These are phyloP conservation scores for Margaritispora aquatica DNA, from an alignment of 495 filamentous ascomycete genomes.

Conservation along the genomic window DNA sequence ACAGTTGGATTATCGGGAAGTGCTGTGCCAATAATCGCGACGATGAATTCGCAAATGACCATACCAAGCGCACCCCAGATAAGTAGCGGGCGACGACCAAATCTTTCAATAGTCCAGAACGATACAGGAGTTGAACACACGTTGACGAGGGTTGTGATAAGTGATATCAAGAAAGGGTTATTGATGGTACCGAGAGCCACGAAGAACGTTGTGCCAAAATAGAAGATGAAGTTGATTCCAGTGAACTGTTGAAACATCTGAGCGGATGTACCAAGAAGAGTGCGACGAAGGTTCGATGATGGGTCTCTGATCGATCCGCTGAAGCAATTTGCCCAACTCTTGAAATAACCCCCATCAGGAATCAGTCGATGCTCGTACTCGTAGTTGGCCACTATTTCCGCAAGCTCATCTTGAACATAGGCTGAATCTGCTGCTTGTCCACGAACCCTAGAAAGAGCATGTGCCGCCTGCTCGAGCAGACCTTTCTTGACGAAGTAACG, in stretches of 20 bases:
- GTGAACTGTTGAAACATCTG: conserved; percentile 52
- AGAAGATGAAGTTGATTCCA: conserved; percentile 66
- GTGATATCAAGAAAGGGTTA: conserved; percentile 69
- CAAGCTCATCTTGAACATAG: conserved; percentile 35
- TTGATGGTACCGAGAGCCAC: conserved; percentile 57
- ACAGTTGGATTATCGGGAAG: not conserved
- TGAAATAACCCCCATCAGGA: conserved; percentile 41
- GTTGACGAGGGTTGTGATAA: conserved; percentile 82
- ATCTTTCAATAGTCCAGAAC: conserved; percentile 73
- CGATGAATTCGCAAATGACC: conserved; percentile 26
- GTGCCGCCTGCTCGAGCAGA: conserved; percentile 57
- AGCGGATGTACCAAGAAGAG: conserved; percentile 36
- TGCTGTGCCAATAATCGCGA: conserved; percentile 1
- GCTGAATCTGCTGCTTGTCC: conserved; percentile 55
- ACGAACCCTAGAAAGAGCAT: conserved; percentile 58
- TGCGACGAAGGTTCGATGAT: conserved; percentile 42
- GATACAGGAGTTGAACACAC: conserved; percentile 73
- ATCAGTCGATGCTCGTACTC: too few relatives aligned
- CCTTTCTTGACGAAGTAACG: conserved; percentile 72
- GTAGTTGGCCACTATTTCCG: conserved; percentile 42
- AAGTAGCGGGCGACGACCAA: conserved; percentile 74
- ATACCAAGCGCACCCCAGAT: conserved; percentile 74
- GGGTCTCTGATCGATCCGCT: conserved; percentile 47
- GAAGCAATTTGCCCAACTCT: conserved; percentile 66
- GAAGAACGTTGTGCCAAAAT: conserved; percentile 81